phyloP scores from a whole-genome alignment of 371 early-diverging fungal genomes.

The Batkoa obscura region DNA sequence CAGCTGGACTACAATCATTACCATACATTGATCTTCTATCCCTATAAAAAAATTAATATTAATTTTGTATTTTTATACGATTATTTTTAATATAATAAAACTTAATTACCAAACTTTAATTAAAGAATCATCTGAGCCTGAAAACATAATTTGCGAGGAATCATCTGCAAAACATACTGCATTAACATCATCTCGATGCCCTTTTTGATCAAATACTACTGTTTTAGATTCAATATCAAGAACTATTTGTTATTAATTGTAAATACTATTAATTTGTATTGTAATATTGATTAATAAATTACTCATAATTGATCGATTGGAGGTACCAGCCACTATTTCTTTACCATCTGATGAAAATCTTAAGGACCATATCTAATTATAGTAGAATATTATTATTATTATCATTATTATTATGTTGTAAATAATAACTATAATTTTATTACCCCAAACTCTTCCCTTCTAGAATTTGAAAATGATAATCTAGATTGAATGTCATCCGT shows the following conservation, averaged over 20 bases:
- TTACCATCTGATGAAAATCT: conserved; percentile 31
- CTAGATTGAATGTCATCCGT: conserved; percentile 12
- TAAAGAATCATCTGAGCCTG: conserved; percentile 34
- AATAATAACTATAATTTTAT: too few species aligned
- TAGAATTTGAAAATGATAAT: conserved; percentile 21
- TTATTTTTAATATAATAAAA: too few species aligned
- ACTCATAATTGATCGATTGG: conserved; percentile 12
- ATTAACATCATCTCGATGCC: conserved; percentile 29
- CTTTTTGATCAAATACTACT: conserved; percentile 19
- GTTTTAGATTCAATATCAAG: conserved; percentile 28
- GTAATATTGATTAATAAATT: neutral
- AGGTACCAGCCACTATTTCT: conserved; percentile 35
- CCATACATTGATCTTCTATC: conserved; percentile 28
- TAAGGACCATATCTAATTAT: conserved; percentile 31
- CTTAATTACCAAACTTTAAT: conserved; percentile 28
- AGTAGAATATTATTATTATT: neutral
- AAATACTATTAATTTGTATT: neutral
- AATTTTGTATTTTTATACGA: too few species aligned
- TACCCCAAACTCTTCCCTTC: too few species aligned
- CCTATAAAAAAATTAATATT: too few species aligned
- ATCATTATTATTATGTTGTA: too few species aligned
- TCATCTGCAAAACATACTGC: conserved; percentile 36
- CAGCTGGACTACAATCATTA: conserved; percentile 18
- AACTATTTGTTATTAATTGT: too few species aligned
- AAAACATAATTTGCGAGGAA: conserved; percentile 29